Base-by-base conservation (phyloP, 176 grass and related monocot genomes). In the maize (Zea mays) region DNA sequence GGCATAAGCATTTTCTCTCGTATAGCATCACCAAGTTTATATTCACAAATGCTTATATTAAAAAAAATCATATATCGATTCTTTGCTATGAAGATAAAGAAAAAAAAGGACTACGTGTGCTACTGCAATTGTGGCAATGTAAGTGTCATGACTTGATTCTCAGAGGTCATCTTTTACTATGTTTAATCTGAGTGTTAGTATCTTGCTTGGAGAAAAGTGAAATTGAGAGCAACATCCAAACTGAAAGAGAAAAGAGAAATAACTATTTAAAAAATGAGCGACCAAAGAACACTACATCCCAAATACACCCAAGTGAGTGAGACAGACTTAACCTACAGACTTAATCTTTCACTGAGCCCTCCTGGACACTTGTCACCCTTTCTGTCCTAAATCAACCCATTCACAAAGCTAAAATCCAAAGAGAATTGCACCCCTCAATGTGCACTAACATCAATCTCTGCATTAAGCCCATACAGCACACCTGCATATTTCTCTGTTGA, bases 401-500 rank as follows among this genome's bases (percentile, higher is more conserved):
- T 88, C 86, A 84, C 75, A 88, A 44, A 69, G 69, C 81, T 82
- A 89, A 72, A 73, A 62, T 86, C 60, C 65, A 61, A 73, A 74
- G 48, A 65, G 87, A 27, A 75, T 69, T 73, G 12, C 61, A 82
- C 52, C 47, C 74, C 56, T 98, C 71, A 94, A 88, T 92, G 87
- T 16, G 83, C 78, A 88, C 74, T 87, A 70, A 90, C 86, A 57
- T 87, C 95, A 57, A 94, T 98, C 78, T 98, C 95, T 19, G 89
- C 85, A 21, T 88, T 86, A 42, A 98, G 85, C 17, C 95, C 91
- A 72, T 98, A 98, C 73, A 98, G 69, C 67, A 98, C 92, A n/a
- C 95, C 95, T 2, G 95, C 92, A 66, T 98, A 98, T 81, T 94
- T 98, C 60, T 98, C 89, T 3, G 91, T 92, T 8, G 91, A 86